phyloP scores from a whole-genome alignment of 805 yeast species.

The Candida nitratophila region DNA sequence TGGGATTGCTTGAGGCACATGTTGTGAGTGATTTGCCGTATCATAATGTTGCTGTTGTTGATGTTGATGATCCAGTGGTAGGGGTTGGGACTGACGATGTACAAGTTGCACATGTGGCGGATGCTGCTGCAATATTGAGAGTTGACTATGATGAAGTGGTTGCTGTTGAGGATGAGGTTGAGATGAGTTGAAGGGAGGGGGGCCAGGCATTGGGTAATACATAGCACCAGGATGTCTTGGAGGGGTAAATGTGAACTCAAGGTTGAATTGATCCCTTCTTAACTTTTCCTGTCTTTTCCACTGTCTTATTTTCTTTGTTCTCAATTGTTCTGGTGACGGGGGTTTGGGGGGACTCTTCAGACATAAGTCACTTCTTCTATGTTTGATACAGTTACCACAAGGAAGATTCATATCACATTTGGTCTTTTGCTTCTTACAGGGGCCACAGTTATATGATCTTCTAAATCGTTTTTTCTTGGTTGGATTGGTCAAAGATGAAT shows the following conservation, averaged over 20 bases:
- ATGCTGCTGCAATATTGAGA: no score
- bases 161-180: not conserved
- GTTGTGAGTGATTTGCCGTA: no score
- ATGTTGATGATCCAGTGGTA: no score
- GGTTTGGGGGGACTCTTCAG: conserved; percentile 13
- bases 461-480: conserved; percentile 33
- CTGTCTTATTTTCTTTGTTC: not conserved
- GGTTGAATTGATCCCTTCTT: not conserved
- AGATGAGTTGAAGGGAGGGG: not conserved
- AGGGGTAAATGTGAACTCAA: not conserved
- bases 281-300: not conserved
- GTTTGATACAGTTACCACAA: conserved; percentile 33
- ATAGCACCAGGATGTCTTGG: not conserved
- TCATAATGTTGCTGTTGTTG: no score
- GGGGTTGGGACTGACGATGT: no score
- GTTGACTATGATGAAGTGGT: no score
- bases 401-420: conserved; percentile 45
- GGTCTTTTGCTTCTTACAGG: conserved; percentile 45
- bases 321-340: conserved; percentile 14
- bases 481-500: no score
- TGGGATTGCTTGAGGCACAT: no score
- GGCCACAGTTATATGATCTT: conserved; percentile 50
- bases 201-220: not conserved
- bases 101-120: no score
- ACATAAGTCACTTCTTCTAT: conserved; percentile 9